Base-by-base conservation (phyloP, 2,329 filamentous ascomycete species). In the Pseudogymnoascus sp. region DNA sequence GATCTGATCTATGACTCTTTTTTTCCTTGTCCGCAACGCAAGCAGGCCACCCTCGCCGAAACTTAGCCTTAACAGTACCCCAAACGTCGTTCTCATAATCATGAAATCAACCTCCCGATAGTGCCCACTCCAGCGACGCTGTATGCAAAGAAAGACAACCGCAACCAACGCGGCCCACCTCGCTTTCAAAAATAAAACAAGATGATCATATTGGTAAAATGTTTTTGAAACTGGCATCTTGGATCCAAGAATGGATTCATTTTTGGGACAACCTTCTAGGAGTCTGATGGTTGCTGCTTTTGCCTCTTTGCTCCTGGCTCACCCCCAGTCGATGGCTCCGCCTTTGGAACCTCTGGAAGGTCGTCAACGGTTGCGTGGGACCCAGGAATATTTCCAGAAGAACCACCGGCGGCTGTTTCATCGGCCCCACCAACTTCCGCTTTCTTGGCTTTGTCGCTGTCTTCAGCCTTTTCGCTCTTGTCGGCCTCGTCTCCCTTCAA, bases 301-400 rank as follows among this genome's bases (percentile, higher is more conserved):
- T 71, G 71, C 61, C 73, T 74, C 67, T 76, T 76, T 35, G 68
- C 60, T 1, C 65, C 65, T 64, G 73, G 73, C 21, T 67, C 59
- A 21, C 72, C 66, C 27, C 7, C 44, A 2, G 25, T 15, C 5
- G 65, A 65, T 4, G 74, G 74, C 12, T 76, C 75, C 3, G 68
- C 65, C 7, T 68, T 70, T 51, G 75, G 74, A 10, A 76, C 73
- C 62, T 71, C 72, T n/a, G 75, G 74, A 12, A 77, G 66, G 60
- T 71, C 65, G 15, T 67, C 66, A 2, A 68, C 70, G 15, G 65
- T 69, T 12, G 69, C 69, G 29, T 71, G 33, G 66, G 60, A 2
- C 65, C 59, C 12, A 3, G 36, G 13, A 13, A n/a, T 36, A 9
- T 58, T 35, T 55, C 41, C 51, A 15, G 59, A 42, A 44, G 15